phyloP scores from a whole-genome alignment of 2,329 filamentous ascomycete species.

The Scortechinia acanthostroma region DNA sequence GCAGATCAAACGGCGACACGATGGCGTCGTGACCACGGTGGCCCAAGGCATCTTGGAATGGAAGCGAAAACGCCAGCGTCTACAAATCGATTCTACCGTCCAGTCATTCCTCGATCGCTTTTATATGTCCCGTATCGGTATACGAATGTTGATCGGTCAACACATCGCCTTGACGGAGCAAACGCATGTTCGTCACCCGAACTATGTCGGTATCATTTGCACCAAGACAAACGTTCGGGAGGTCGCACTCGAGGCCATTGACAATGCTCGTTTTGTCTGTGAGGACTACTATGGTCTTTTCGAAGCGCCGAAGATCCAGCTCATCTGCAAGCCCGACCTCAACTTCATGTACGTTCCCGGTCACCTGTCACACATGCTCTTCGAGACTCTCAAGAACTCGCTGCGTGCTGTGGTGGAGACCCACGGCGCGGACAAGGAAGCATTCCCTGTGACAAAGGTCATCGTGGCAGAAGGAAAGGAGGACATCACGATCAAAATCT shows the following conservation, averaged over 20 bases:
- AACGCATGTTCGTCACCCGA: conserved; percentile 78
- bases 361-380: conserved; percentile 98
- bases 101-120: conserved; percentile 97
- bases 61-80: conserved; percentile 89
- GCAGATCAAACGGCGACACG: conserved; percentile 90
- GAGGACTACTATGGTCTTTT: conserved; percentile 98
- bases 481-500: conserved; percentile 98
- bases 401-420: conserved; percentile 92
- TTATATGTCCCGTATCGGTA: conserved; percentile 99
- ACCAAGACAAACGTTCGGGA: conserved; percentile 96
- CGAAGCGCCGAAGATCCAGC: conserved; percentile 90
- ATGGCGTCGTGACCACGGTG: conserved; percentile 95
- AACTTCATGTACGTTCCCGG: conserved; percentile 99
- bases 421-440: conserved; percentile 88
- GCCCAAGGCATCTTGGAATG: conserved; percentile 97
- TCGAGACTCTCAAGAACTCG: conserved; percentile 98
- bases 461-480: conserved; percentile 96
- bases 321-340: conserved; percentile 87
- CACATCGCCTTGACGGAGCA: conserved; percentile 96
- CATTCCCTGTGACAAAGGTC: conserved; percentile 93
- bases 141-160: conserved; percentile 97
- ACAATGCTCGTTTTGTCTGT: conserved; percentile 97
- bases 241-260: conserved; percentile 91
- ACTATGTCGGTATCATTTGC: conserved; percentile 97
- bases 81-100: conserved; percentile 97